Evolutionary conservation across 1,139 yeast genomes (phyloP), one percentile per base, ranked within the genome.

Genomic region (Lodderomyces orthopsilosis): DNA sequence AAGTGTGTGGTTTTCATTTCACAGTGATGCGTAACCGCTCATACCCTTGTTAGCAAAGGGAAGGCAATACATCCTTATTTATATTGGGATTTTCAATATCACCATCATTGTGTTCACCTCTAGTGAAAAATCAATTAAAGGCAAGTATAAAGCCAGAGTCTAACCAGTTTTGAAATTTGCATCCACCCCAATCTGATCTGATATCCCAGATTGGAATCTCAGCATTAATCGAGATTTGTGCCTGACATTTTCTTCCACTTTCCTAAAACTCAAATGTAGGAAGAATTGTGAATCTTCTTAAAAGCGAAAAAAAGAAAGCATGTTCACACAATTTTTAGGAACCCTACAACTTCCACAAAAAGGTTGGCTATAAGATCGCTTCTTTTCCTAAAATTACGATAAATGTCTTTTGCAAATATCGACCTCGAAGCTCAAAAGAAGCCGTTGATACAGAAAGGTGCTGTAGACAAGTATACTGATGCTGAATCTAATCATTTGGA

Each of bases 401-500:
- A 33, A 24, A 81, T 81, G 87, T 81, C 87, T 3, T 81, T 81
- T 65, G 81, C 83, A 37, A 74, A 75, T 47, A 65, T 64, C 38
- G 86, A 81, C 57, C 50, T 77, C 10, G 86, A 81, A 56, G 78
- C 85, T 2, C 85, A 81, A 50, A 63, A 50, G 42, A 42, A 46
- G 35, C 58, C 62, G 15, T 38, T 52, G 7, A 41, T 47, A 3
- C 48, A 49, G 26, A 35, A 28, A 17, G 34, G n/a, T 30, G 21
- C 34, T 6, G 19, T n/a, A 7, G 21, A 30, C n/a, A 36, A 15
- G 4, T 15, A 36, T 15, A 24, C 38, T 7, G 30, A 14, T 35
- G 18, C 6, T 7, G 40, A 46, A 4, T 14, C 42, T 14, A 57
- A 54, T 38, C 72, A 68, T 38, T 52, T 71, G 40, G 75, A 69